phyloP scores from a whole-genome alignment of 2,329 filamentous ascomycete species.

The Akanthomyces uredinophilus region DNA sequence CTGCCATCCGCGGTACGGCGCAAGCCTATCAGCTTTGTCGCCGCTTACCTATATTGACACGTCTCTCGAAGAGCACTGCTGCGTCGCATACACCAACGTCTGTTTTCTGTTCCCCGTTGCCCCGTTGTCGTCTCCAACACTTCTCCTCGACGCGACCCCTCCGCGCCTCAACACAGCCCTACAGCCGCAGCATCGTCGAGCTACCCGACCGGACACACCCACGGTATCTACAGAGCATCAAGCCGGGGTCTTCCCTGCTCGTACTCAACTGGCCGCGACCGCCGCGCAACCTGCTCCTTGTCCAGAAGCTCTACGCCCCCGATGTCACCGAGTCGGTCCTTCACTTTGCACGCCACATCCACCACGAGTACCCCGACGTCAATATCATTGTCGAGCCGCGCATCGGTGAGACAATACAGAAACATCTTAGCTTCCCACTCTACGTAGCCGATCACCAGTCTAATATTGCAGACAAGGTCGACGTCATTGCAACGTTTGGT shows the following conservation, averaged over 20 bases:
- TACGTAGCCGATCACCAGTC: slow-evolving; percentile 51
- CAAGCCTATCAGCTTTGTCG: background rate
- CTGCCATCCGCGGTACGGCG: background rate
- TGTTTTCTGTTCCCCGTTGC: background rate
- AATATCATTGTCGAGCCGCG: slow-evolving; percentile 78
- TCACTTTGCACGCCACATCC: slow-evolving; percentile 64
- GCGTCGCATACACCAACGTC: background rate
- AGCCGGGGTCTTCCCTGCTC: slow-evolving; percentile 47
- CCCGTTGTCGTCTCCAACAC: background rate
- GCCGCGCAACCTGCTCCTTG: slow-evolving; percentile 52
- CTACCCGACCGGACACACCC: slow-evolving; percentile 32
- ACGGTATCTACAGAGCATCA: slow-evolving; percentile 35
- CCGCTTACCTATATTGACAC: background rate
- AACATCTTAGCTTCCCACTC: slow-evolving; percentile 66
- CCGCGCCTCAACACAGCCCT: slow-evolving; percentile 6
- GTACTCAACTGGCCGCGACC: slow-evolving; percentile 51
- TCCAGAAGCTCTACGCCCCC: slow-evolving; percentile 53
- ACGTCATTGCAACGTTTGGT: slow-evolving; percentile 83
- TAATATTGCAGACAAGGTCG: slow-evolving; percentile 71
- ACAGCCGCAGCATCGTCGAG: slow-evolving; percentile 27
- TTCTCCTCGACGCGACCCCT: background rate
- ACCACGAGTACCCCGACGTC: slow-evolving; percentile 71
- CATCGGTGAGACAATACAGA: slow-evolving; percentile 67
- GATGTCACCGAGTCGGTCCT: slow-evolving; percentile 48
- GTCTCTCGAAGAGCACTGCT: background rate